Percentiles rank a stretch among this genome's conserved stretches.
These are phyloP conservation scores for Sporothrix euskadiensis DNA, from an alignment of 2,329 filamentous ascomycete species.

Conservation along the genomic window DNA sequence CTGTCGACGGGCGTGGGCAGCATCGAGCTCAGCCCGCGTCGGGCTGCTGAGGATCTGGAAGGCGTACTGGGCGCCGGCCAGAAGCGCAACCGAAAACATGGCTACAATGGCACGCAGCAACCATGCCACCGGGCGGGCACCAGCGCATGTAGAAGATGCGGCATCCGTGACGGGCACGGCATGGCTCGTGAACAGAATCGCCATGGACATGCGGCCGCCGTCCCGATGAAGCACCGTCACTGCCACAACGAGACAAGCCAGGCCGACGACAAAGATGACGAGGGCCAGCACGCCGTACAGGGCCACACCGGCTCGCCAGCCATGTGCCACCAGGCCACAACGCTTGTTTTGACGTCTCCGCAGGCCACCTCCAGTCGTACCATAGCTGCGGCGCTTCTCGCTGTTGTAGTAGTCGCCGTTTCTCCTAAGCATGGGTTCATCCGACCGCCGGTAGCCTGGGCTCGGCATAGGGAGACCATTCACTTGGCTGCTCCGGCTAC, in stretches of 20 bases:
- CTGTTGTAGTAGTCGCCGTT: background rate
- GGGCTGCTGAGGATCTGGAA: slow-evolving; percentile 58
- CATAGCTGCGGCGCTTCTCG: slow-evolving; percentile 6
- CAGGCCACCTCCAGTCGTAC: background rate
- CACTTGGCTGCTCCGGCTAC: background rate
- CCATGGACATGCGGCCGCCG: slow-evolving; percentile 35
- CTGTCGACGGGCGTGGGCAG: slow-evolving; percentile 47
- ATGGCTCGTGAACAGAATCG: slow-evolving; percentile 31
- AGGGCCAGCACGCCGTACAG: slow-evolving; percentile 47
- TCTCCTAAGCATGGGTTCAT: slow-evolving; percentile 12
- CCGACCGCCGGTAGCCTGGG: slow-evolving; percentile 3
- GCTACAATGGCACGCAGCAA: slow-evolving; percentile 50
- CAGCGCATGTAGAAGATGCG: slow-evolving; percentile 43
- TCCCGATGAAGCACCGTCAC: slow-evolving; percentile 30
- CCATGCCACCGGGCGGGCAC: slow-evolving; percentile 40
- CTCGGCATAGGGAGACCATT: background rate
- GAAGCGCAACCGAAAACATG: slow-evolving; percentile 45
- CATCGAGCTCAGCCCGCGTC: slow-evolving; percentile 50
- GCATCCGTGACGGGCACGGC: slow-evolving; percentile 39
- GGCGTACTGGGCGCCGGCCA: slow-evolving; percentile 54
- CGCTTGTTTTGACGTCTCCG: background rate
- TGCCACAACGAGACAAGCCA: slow-evolving; percentile 43
- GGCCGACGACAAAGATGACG: slow-evolving; percentile 42
- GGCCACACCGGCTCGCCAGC: slow-evolving; percentile 53
- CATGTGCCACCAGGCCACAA: slow-evolving; percentile 38